Conservation (phyloP, 2,329 filamentous ascomycete species). For the Allantophomopsis cytisporea region DNA sequence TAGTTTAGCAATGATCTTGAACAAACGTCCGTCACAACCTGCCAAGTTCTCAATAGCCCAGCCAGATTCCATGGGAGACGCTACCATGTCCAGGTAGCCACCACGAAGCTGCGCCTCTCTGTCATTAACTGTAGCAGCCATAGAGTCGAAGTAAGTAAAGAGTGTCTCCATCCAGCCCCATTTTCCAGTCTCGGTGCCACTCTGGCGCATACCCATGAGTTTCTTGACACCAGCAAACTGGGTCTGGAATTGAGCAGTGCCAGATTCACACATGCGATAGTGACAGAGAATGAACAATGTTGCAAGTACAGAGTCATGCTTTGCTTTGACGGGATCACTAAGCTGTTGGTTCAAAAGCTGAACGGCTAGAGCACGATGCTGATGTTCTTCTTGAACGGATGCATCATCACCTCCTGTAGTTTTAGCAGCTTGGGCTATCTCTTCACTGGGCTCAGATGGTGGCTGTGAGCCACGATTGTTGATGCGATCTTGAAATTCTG, state of each 20-base stretch:
- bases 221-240: constrained; percentile 91
- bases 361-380: constrained; percentile 70
- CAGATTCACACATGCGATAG: constrained; percentile 87
- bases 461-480: constrained; percentile 6
- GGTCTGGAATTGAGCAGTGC: constrained; percentile 83
- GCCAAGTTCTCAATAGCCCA: constrained; percentile 62
- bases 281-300: constrained; percentile 81
- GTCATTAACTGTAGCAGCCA: constrained; percentile 85
- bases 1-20: constrained; percentile 73
- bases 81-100: constrained; percentile 47
- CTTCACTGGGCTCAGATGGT: constrained; percentile 18
- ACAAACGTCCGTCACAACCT: constrained; percentile 75
- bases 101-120: constrained; percentile 69
- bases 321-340: constrained; percentile 59
- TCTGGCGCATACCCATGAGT: constrained; percentile 64
- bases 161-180: constrained; percentile 85
- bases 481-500: constrained; percentile 17
- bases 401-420: constrained; percentile 32
- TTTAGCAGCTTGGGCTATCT: constrained; percentile 16
- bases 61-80: constrained; percentile 44
- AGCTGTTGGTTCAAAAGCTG: constrained; percentile 74
- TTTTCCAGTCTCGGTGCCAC: constrained; percentile 44
- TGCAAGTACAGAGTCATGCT: constrained; percentile 76
- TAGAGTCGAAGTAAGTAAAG: constrained; percentile 90
- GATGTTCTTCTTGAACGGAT: constrained; percentile 64